phyloP scores from a whole-genome alignment of 2,329 filamentous ascomycete genomes.

The Macroventuria anomochaeta region DNA sequence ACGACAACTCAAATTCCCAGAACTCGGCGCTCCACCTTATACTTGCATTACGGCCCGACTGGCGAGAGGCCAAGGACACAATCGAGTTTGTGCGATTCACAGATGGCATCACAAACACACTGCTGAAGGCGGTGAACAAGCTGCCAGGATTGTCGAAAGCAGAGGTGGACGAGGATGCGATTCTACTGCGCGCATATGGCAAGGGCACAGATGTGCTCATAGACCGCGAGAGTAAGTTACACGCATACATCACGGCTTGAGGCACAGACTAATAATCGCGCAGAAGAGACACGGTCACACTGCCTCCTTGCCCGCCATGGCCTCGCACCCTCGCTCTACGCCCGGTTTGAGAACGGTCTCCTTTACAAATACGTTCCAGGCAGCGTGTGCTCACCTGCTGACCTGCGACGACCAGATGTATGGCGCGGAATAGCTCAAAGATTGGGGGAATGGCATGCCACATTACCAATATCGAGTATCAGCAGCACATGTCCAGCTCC shows the following conservation, averaged over 20 bases:
- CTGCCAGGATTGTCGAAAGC: slow-evolving; percentile 73
- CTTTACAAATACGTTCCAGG: slow-evolving; percentile 91
- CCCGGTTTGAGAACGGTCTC: slow-evolving; percentile 94
- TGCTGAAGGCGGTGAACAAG: slow-evolving; percentile 78
- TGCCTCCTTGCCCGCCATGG: slow-evolving; percentile 82
- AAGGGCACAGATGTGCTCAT: slow-evolving; percentile 94
- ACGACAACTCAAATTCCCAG: slow-evolving; percentile 78
- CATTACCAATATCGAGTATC: slow-evolving; percentile 62
- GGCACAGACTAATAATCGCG: background rate
- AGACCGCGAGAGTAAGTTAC: slow-evolving; percentile 80
- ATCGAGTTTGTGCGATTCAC: slow-evolving; percentile 91
- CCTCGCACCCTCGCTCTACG: slow-evolving; percentile 85
- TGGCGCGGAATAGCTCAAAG: slow-evolving; percentile 83
- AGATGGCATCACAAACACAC: slow-evolving; percentile 96
- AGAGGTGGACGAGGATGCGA: slow-evolving; percentile 80
- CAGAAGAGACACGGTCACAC: slow-evolving; percentile 72
- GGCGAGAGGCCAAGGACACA: slow-evolving; percentile 74
- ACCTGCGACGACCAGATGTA: slow-evolving; percentile 76
- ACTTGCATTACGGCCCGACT: slow-evolving; percentile 80
- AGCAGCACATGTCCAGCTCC: slow-evolving; percentile 49
- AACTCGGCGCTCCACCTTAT: slow-evolving; percentile 81
- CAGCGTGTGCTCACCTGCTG: slow-evolving; percentile 77
- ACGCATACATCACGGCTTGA: too few relatives aligned
- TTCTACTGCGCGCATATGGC: slow-evolving; percentile 91
- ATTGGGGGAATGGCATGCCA: slow-evolving; percentile 92